phyloP scores from a whole-genome alignment of 176 grass and related monocot genomes.

The Aegilops longissima region DNA sequence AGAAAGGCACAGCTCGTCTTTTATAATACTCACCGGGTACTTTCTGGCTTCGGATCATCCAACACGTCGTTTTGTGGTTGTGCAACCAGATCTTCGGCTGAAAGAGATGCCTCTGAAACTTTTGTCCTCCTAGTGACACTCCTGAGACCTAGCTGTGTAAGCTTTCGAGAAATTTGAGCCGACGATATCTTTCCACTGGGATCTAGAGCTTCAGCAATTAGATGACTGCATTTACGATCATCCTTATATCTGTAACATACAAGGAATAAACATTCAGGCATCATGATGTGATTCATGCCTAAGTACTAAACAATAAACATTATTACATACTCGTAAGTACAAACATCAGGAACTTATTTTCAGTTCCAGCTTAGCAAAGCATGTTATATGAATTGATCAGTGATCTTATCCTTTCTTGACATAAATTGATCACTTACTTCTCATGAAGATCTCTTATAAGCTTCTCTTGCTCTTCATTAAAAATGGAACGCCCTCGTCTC shows the following conservation, averaged over 20 bases:
- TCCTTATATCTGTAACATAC: conserved; percentile 75
- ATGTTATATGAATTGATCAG: not conserved
- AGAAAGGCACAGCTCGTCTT: conserved; percentile 6
- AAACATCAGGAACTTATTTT: not conserved
- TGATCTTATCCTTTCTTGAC: not conserved
- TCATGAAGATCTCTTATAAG: conserved; percentile 64
- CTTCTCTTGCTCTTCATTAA: conserved; percentile 68
- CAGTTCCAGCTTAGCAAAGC: conserved; percentile 11
- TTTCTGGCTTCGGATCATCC: conserved; percentile 28
- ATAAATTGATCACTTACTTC: conserved; percentile 59
- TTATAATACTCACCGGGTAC: conserved; percentile 45
- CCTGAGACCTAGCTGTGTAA: conserved; percentile 83
- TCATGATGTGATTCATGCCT: conserved; percentile 7
- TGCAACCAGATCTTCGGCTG: conserved; percentile 32
- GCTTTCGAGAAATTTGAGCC: conserved; percentile 73
- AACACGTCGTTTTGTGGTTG: conserved; percentile 17
- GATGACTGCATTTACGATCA: conserved; percentile 59
- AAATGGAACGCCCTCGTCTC: conserved; percentile 51
- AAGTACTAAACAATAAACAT: conserved; percentile 15
- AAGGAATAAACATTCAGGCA: conserved; percentile 32
- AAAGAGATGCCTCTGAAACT: conserved; percentile 30
- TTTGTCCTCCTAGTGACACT: conserved; percentile 43
- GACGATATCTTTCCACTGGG: conserved; percentile 71
- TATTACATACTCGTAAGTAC: not conserved
- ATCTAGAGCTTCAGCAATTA: conserved; percentile 88